These are phyloP conservation scores for Coprinopsis strossmayeri DNA, from an alignment of 768 basidiomycete genomes.

Conservation along the genomic window DNA sequence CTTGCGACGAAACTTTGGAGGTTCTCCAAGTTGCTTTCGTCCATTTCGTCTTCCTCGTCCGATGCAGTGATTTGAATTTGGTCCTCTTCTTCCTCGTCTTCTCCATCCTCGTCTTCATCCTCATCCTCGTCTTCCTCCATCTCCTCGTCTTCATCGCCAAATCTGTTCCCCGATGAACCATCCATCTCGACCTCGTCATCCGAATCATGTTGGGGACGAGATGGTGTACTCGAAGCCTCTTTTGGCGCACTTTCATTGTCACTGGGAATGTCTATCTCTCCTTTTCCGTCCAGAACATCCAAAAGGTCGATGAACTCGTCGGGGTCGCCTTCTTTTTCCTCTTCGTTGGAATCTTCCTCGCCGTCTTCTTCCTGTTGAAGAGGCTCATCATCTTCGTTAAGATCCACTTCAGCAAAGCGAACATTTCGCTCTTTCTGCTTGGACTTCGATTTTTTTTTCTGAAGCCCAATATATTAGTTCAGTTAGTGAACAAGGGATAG, in stretches of 20 bases:
- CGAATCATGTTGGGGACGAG: constrained; percentile 7
- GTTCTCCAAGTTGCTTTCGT: background rate
- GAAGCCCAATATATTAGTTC: no score
- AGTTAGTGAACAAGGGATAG: no score
- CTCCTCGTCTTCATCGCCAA: constrained; percentile 28
- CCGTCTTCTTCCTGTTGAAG: constrained; percentile 23
- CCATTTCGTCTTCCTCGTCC: constrained; percentile 42
- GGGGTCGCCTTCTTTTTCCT: constrained; percentile 41
- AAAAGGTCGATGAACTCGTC: constrained; percentile 58
- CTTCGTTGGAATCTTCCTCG: constrained; percentile 33
- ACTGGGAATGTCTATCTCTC: constrained; percentile 36
- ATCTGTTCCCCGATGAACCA: no score
- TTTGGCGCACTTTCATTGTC: constrained; percentile 29
- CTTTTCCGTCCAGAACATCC: constrained; percentile 62
- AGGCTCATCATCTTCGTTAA: constrained; percentile 35
- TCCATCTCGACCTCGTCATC: constrained; percentile 20
- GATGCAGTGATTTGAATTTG: constrained; percentile 37
- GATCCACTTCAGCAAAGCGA: constrained; percentile 51
- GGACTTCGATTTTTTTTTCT: constrained; percentile 22
- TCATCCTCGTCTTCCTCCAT: constrained; percentile 30
- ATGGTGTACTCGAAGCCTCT: constrained; percentile 6
- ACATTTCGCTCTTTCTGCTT: constrained; percentile 28
- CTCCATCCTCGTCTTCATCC: constrained; percentile 25
- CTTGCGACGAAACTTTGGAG: constrained; percentile 28
- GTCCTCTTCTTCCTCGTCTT: constrained; percentile 30